Evolutionary conservation across 2,329 filamentous ascomycete species (phyloP).

Genomic region (Monilinia vaccinii-corymbosi): DNA sequence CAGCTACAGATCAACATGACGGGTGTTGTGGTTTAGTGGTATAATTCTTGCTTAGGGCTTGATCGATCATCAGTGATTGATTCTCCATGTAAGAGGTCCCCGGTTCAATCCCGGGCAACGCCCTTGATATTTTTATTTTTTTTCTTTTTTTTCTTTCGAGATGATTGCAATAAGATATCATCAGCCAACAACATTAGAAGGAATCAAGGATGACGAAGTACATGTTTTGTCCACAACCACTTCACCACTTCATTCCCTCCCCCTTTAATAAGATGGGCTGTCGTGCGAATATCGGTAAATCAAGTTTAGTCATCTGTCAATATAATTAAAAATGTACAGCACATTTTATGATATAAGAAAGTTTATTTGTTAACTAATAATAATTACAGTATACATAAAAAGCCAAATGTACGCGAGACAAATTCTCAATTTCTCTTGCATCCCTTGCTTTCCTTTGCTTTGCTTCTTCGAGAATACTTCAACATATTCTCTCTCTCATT

Average conservation of each 20-base stretch:
- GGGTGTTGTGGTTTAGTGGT: conserved; percentile 11
- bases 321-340: no score
- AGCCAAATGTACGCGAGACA: neutral
- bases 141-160: neutral
- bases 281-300: no score
- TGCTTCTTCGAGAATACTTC: neutral
- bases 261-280: no score
- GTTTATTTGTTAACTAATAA: neutral
- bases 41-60: conserved; percentile 12
- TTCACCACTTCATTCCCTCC: no score
- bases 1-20: fast-evolving
- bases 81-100: conserved; percentile 10
- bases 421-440: neutral
- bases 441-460: conserved; percentile 1
- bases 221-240: no score
- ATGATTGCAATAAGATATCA: no score
- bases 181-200: no score
- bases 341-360: neutral
- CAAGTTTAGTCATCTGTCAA: no score
- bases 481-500: neutral
- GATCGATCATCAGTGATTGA: neutral
- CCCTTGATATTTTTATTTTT: no score
- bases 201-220: no score
- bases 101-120: conserved; percentile 12
- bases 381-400: neutral